These are phyloP conservation scores for Linum usitatissimum DNA, from an alignment of 345 rosid genomes.

Conservation along the genomic window DNA sequence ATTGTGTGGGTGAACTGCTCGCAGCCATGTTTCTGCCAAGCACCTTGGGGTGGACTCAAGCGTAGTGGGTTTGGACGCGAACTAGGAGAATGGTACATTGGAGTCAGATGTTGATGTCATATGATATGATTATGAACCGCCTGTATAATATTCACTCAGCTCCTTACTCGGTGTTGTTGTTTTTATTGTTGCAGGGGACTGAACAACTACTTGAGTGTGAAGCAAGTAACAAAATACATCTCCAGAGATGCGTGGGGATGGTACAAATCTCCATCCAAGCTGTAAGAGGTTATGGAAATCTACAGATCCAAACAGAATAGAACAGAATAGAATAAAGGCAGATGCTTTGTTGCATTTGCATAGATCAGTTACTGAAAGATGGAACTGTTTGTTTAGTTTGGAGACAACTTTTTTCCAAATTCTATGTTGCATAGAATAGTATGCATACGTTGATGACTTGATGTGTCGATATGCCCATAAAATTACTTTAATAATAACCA, in stretches of 20 bases:
- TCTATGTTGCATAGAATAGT: no score
- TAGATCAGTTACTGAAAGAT: no score
- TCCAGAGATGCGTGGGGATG: slow-evolving; percentile 88
- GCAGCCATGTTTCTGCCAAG: slow-evolving; percentile 94
- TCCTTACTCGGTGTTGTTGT: not conserved
- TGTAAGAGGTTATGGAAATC: slow-evolving; percentile 20
- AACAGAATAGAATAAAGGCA: no score
- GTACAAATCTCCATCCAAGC: slow-evolving; percentile 78
- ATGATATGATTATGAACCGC: not conserved
- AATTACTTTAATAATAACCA: no score
- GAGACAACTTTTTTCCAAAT: no score
- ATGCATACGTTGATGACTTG: no score
- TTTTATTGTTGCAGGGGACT: slow-evolving; percentile 53
- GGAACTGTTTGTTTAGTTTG: no score
- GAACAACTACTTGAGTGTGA: slow-evolving; percentile 78
- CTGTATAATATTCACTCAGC: not conserved
- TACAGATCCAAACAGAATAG: no score
- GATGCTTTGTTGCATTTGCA: no score
- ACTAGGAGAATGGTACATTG: slow-evolving; percentile 89
- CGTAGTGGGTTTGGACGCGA: slow-evolving; percentile 99
- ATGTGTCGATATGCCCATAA: no score
- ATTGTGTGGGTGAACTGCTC: slow-evolving; percentile 96
- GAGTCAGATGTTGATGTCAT: no score
- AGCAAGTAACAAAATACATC: slow-evolving; percentile 75
- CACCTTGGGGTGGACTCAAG: slow-evolving; percentile 98